A percentile compares a stretch with the other conserved stretches of the same genome.
phyloP scores from a whole-genome alignment of 2,329 filamentous ascomycete genomes.

The Alternaria triticimaculans region DNA sequence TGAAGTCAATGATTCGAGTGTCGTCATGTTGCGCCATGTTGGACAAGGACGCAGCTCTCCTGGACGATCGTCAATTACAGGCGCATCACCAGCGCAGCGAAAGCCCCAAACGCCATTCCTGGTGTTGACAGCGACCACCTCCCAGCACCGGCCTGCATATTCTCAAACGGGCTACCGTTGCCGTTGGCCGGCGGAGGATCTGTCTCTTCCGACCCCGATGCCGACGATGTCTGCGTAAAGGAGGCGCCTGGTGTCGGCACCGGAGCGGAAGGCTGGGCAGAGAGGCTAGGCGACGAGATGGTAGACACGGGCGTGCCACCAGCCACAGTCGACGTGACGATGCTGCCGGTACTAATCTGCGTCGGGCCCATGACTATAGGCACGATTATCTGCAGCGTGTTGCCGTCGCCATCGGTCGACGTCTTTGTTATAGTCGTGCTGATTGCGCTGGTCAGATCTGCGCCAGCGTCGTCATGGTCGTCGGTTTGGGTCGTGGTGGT shows the following conservation, averaged over 20 bases:
- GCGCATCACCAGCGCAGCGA: conserved; percentile 10
- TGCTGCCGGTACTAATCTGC: conserved; percentile 26
- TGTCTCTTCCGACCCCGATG: conserved; percentile 15
- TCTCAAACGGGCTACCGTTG: conserved; percentile 37
- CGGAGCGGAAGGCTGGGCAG: conserved; percentile 12
- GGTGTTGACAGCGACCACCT: conserved; percentile 14
- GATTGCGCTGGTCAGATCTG: conserved; percentile 20
- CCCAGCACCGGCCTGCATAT: conserved; percentile 30
- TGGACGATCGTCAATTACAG: not conserved
- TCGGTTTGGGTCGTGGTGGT: conserved; percentile 8
- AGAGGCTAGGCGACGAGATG: conserved; percentile 12
- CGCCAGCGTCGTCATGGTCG: not conserved
- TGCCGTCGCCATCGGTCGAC: conserved; percentile 27
- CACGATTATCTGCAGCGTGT: conserved; percentile 30
- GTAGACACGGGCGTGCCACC: conserved; percentile 2
- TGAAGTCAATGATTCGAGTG: not conserved
- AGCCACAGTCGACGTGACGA: conserved; percentile 27
- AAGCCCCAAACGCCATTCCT: conserved; percentile 7
- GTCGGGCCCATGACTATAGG: conserved; percentile 32
- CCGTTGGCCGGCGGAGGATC: conserved; percentile 14
- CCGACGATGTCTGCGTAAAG: not conserved
- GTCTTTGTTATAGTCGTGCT: conserved; percentile 26
- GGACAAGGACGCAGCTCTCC: no score
- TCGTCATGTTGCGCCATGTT: not conserved
- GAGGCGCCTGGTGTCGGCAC: conserved; percentile 7